Percentiles rank a stretch among this genome's conserved stretches.
These are phyloP conservation scores for Monosporascus sp. DNA, from an alignment of 2,329 filamentous ascomycete genomes.

Conservation along the genomic window DNA sequence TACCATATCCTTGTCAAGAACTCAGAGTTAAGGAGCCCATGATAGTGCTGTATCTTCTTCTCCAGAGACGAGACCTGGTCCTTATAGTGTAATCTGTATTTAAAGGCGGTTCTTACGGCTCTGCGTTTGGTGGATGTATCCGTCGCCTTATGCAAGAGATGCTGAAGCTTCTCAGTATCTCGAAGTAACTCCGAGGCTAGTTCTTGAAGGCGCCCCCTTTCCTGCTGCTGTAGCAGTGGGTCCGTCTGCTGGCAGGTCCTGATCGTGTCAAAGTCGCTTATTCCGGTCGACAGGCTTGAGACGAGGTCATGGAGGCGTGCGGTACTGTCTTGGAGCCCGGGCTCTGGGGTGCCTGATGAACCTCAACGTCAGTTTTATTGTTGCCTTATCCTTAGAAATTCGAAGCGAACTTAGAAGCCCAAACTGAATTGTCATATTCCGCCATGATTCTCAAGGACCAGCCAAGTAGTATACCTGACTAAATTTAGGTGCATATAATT, in stretches of 20 bases:
- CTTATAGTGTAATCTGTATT: conserved; percentile 4
- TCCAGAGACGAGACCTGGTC: neutral
- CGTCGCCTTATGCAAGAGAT: neutral
- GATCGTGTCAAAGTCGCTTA: conserved; percentile 1
- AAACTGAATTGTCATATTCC: no score
- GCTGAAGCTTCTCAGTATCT: conserved; percentile 1
- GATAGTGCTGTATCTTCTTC: conserved; percentile 1
- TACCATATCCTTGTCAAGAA: conserved; percentile 8
- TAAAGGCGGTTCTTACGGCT: neutral
- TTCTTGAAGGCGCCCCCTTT: conserved; percentile 2
- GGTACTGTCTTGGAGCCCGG: neutral
- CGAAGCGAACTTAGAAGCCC: no score
- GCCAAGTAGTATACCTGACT: no score
- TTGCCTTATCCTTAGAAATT: no score
- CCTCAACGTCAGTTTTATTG: neutral
- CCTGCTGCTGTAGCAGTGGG: neutral
- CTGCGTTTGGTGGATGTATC: neutral
- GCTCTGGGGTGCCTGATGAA: neutral
- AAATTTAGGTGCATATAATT: no score
- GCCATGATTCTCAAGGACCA: no score
- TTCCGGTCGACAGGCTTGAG: neutral
- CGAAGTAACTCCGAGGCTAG: conserved; percentile 3
- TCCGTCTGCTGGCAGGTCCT: neutral
- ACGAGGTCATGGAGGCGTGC: conserved; percentile 1
- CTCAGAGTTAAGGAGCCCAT: conserved; percentile 1